Percentiles rank a stretch among this genome's conserved stretches.
phyloP scores from a whole-genome alignment of 2,329 filamentous ascomycete genomes.

The Exophiala dermatitidis region DNA sequence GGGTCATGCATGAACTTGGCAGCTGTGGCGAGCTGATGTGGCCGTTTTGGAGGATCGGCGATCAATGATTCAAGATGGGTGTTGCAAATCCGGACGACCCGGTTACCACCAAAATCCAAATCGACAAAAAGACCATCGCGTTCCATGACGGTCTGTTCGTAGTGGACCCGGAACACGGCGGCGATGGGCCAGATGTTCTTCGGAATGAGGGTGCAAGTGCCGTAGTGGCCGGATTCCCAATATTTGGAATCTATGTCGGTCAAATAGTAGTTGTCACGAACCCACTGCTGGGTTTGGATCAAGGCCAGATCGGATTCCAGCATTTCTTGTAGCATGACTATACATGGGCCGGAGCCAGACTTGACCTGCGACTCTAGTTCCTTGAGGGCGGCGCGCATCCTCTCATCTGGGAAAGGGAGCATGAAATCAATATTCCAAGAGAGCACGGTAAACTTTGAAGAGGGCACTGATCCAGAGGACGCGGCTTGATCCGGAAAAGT shows the following conservation, averaged over 20 bases:
- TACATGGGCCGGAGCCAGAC: slow-evolving; percentile 27
- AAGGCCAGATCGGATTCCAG: slow-evolving; percentile 39
- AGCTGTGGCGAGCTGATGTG: slow-evolving; percentile 43
- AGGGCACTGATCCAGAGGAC: not conserved
- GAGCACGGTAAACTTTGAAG: slow-evolving; percentile 31
- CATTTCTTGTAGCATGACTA: slow-evolving; percentile 52
- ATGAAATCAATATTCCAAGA: slow-evolving; percentile 48
- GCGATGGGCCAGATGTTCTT: slow-evolving; percentile 39
- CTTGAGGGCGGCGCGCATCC: slow-evolving; percentile 38
- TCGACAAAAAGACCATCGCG: slow-evolving; percentile 53
- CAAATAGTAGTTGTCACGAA: slow-evolving; percentile 43
- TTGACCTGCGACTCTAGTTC: slow-evolving; percentile 34
- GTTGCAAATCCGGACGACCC: slow-evolving; percentile 46
- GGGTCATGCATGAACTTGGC: slow-evolving; percentile 38
- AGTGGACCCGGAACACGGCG: slow-evolving; percentile 47
- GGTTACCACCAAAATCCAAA: slow-evolving; percentile 29
- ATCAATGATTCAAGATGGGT: slow-evolving; percentile 52
- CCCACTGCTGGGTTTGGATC: slow-evolving; percentile 42
- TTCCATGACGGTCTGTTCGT: slow-evolving; percentile 44
- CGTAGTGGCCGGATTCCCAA: slow-evolving; percentile 46
- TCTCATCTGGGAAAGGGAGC: slow-evolving; percentile 32
- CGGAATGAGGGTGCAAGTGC: slow-evolving; percentile 49
- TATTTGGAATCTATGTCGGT: slow-evolving; percentile 41
- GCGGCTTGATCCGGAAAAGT: not conserved
- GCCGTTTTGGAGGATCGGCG: slow-evolving; percentile 43